Evolutionary conservation across 1,284 basidiomycete genomes (phyloP), one percentile per base, ranked within the genome.

Genomic region (Ganoderma meredithae): DNA sequence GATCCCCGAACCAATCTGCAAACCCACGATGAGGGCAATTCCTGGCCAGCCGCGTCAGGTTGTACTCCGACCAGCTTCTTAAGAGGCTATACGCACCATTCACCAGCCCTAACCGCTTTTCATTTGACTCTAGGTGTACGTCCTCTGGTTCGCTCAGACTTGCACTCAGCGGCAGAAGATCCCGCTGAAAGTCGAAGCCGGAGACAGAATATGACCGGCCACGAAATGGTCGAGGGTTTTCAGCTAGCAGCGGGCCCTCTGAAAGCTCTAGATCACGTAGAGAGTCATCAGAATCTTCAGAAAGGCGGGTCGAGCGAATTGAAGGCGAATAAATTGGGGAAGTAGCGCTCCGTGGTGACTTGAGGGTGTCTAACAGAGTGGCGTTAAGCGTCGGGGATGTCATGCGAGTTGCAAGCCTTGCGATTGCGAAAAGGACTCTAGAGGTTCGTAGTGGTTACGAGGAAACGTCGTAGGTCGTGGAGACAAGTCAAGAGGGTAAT

Each of bases 1-100:
- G 72, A 98, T 97, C 25, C 96, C 96, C 15, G 93, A 95, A 39
- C 95, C 95, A 78, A 97, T 95, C 88, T 96, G 95, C 69, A 90
- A 81, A 6, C 95, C 95, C 25, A 94, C 88, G 68, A 95, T 88
- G 58, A 97, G 82, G 36, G 93, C 95, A 74, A 97, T 88, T n/a
- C 92, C 95, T 94, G 74, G 27, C 39, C 58, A 41, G 41, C 39
- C 15, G 49, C 31, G 44, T 67, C 53, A 64, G 17, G 25, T 10
- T 13, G 44, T 17, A 10, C 27, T 10, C 31, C 9, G 39, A 5
- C 40, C 15, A 9, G 17, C 31, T 27, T 47, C 19, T 8, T 8
- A 17, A 27, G 13, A 25, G 27, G 10, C 8, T 55, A 36, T 15
- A 76, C 87, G 72, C 74, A 93, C 95, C 94, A 76, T 94, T 93